Evolutionary conservation across 257 asterid species (phyloP), one percentile per base, ranked within the genome.

Genomic region (Scutellaria galericulata): DNA sequence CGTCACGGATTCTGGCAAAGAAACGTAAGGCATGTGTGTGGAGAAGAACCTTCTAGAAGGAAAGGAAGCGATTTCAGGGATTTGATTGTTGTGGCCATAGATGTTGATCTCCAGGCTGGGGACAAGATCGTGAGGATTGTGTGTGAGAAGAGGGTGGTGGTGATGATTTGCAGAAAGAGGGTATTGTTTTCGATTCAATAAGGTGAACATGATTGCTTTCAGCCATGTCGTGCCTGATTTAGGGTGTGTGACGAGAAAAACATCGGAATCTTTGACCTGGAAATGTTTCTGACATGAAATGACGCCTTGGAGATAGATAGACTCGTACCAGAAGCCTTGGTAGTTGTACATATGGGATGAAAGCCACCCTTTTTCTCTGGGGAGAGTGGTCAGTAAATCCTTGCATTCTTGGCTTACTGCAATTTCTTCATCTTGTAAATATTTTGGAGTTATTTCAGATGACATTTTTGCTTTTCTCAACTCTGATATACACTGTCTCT

Each of bases 11-110:
- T 74, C 60, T 1, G 87, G 83, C 0, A 83, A 55, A 1, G 79
- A 71, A 6, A 59, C 10, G 9, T 68, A 45, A 0, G 83, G 81
- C 2, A 77, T 6, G 56, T 83, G 87, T 7, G 83, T 67, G 6
- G 83, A 11, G 11, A 83, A 80, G 15, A 83, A 37, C 44, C 83
- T 55, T 0, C 81, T 79, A 27, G 79, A 14, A 13, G 80, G 42
- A 0, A 61, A 35, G 2, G 77, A 55, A 3, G 64, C 1, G 5
- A 70, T 4, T 52, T 77, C 85, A 0, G 83, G 84, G 69, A 44
- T 55, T 22, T 66, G 71, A 1, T 64, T 64, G 20, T 46, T 27
- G 68, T 58, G 27, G 39, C 46, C 13, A 54, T 50, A 61, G 56
- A 50, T 39, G 71, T 40, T 62, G 70, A 4, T 7, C 46, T 63